A percentile compares a stretch with the other conserved stretches of the same genome.
Evolutionary conservation across 2,329 filamentous ascomycete genomes (phyloP).

Genomic region (Trichoderma koningiopsis): DNA sequence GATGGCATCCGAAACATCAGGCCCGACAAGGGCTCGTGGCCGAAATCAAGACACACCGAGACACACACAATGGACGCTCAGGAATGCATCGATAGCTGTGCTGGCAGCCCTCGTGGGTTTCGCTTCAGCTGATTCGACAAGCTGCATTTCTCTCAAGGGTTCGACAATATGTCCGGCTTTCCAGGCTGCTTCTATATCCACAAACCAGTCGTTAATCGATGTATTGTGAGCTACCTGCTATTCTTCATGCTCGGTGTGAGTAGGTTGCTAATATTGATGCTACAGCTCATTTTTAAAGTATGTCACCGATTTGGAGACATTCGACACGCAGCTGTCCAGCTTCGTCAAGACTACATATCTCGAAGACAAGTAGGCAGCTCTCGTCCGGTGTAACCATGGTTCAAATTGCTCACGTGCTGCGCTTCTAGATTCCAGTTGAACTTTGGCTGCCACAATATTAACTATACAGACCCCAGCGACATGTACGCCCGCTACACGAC

Average conservation of each 20-base stretch:
- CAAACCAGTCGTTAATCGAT: conserved; percentile 56
- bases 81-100: conserved; percentile 32
- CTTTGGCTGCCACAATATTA: conserved; percentile 77
- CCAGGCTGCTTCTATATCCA: conserved; percentile 70
- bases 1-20: conserved; percentile 12
- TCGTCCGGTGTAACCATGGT: conserved; percentile 36
- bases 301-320: conserved; percentile 74
- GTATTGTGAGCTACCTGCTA: conserved; percentile 56
- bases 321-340: conserved; percentile 71
- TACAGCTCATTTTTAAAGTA: conserved; percentile 79
- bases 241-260: neutral
- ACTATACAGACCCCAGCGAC: conserved; percentile 75
- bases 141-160: conserved; percentile 68
- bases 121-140: conserved; percentile 39
- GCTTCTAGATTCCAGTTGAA: conserved; percentile 71
- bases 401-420: conserved; percentile 6
- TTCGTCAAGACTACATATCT: conserved; percentile 79
- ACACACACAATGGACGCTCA: conserved; percentile 30
- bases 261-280: conserved; percentile 27
- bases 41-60: conserved; percentile 19
- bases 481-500: conserved; percentile 93
- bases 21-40: conserved; percentile 25
- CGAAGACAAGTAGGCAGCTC: conserved; percentile 67
- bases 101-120: conserved; percentile 35
- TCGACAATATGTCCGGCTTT: conserved; percentile 76